Evolutionary conservation across 805 yeast genomes (phyloP), one percentile per base, ranked within the genome.

Genomic region (Starmerella khaoyaiensis): DNA sequence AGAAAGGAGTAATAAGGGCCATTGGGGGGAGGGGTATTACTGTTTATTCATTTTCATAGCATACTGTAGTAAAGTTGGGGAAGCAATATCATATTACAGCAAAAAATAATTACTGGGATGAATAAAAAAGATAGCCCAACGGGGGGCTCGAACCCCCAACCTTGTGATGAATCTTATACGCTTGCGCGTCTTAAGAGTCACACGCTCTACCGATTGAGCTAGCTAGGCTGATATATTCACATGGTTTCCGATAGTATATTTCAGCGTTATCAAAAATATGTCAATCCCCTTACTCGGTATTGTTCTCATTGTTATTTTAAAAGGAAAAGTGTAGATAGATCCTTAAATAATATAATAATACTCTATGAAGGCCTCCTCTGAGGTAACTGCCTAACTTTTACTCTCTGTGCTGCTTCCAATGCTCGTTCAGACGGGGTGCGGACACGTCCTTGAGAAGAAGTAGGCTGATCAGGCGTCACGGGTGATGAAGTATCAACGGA

Each of bases 121-220:
- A 30, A 26, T 7, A 19, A 30, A 22, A 42, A 42, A 36, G 16
- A 18, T 3, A 37, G 47, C 47, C 47, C 47, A 3, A 44, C 47
- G 47, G 46, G 47, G 47, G 47, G 47, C 47, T 44, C 47, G 47
- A 44, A 44, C 47, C 47, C 47, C 46, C 47, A 44, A 44, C 47
- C 47, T 44, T 44, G 47, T 44, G 47, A 44, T 44, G 47, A 44
- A 24, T 30, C 43, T 38, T 27, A 41, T 35, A 10, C 36, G 15
- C 36, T 18, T 1, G 11, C 10, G 28, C 29, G 32, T 19, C 9
- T 33, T 44, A 44, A 44, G 46, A 44, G 47, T 44, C 47, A 44
- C 47, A 44, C 47, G 47, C 47, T 44, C 47, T 44, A 32, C 47
- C 47, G 47, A 44, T 44, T 44, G 47, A 44, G 47, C 47, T 44